phyloP scores from a whole-genome alignment of 108 stramenopile species.

The Fistulifera solaris region DNA sequence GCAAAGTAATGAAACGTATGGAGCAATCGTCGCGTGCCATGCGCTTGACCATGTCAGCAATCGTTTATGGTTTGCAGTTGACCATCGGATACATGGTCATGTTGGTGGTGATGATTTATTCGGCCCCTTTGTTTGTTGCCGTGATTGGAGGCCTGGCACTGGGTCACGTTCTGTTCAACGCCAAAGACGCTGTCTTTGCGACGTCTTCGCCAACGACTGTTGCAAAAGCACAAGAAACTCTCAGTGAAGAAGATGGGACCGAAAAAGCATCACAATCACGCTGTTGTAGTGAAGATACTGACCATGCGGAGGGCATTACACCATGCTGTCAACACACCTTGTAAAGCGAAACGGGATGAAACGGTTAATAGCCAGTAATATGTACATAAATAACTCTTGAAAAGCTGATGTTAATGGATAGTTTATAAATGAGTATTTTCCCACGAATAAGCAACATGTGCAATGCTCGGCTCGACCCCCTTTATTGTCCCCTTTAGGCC shows the following conservation, averaged over 20 bases:
- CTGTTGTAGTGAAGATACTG: not conserved
- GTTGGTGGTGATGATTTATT: conserved; percentile 80
- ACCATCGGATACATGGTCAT: conserved; percentile 76
- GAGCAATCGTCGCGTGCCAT: conserved; percentile 20
- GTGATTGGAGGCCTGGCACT: conserved; percentile 48
- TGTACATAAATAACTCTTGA: too few species aligned
- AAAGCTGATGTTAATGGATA: too few species aligned
- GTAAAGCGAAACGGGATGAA: not conserved
- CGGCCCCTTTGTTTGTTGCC: conserved; percentile 46
- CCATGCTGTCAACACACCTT: conserved; percentile 64
- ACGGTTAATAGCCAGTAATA: too few species aligned
- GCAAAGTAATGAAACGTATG: conserved; percentile 28
- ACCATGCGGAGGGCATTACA: conserved; percentile 41
- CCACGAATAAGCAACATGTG: too few species aligned
- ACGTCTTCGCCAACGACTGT: too few species aligned
- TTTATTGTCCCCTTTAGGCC: too few species aligned
- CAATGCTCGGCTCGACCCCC: too few species aligned
- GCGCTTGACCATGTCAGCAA: conserved; percentile 41
- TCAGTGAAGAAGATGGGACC: not conserved
- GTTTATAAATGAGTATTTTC: too few species aligned
- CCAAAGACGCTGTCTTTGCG: conserved; percentile 32
- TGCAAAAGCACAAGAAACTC: not conserved
- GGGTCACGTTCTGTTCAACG: conserved; percentile 73
- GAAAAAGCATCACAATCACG: not conserved
- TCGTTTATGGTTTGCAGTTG: conserved; percentile 62